A percentile compares a stretch with the other conserved stretches of the same genome.
Conservation (phyloP, 208 protist genomes). For the Vickermania spadyakhi region DNA sequence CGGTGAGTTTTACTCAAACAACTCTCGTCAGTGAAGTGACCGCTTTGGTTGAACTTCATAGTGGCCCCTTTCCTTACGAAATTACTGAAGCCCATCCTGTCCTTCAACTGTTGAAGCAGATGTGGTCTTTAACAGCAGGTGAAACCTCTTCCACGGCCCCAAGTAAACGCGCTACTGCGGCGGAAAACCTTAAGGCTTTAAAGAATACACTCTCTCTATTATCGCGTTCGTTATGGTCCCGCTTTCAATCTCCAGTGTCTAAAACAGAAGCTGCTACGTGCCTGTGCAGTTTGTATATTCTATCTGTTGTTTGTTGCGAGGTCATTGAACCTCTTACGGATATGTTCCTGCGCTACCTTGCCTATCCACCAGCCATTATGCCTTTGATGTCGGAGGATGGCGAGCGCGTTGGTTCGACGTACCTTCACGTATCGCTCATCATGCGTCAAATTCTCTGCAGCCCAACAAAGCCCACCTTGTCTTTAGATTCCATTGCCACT, state of each 20-base stretch:
- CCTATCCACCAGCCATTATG: conserved; percentile 14
- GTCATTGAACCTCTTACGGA: conserved; percentile 61
- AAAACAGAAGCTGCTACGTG: conserved; percentile 31
- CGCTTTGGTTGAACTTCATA: conserved; percentile 18
- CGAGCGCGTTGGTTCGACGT: conserved; percentile 21
- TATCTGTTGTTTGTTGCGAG: conserved; percentile 32
- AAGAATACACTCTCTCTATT: conserved; percentile 40
- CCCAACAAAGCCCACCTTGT: conserved; percentile 34
- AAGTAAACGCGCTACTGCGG: background rate
- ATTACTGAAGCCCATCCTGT: conserved; percentile 32
- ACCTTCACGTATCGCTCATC: conserved; percentile 46
- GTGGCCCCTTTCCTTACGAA: conserved; percentile 54
- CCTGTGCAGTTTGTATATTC: conserved; percentile 38
- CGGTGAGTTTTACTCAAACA: conserved; percentile 19
- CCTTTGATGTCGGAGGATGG: conserved; percentile 7
- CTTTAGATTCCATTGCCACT: conserved; percentile 38
- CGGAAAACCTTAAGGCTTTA: conserved; percentile 22
- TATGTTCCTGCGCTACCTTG: conserved; percentile 31
- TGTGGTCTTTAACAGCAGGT: conserved; percentile 19
- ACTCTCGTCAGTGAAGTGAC: conserved; percentile 27
- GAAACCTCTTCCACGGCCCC: background rate
- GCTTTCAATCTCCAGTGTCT: conserved; percentile 29
- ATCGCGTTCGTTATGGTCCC: conserved; percentile 48
- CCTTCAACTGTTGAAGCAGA: conserved; percentile 42
- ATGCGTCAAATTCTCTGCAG: conserved; percentile 31